Percentiles rank a stretch among this genome's conserved stretches.
These are phyloP conservation scores for Maudiozyma turicensis DNA, from an alignment of 805 yeast genomes.

Conservation along the genomic window DNA sequence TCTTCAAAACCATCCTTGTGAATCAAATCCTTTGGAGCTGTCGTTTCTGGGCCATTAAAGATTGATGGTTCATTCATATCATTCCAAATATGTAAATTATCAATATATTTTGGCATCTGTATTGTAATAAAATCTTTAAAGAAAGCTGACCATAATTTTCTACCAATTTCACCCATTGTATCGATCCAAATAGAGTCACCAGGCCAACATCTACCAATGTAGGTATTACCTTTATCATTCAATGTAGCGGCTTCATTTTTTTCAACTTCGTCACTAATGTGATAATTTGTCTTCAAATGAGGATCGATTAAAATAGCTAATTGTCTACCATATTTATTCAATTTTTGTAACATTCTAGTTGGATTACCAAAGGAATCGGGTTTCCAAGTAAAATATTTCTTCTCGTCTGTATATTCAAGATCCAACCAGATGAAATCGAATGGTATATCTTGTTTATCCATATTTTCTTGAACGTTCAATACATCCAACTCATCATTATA, in stretches of 20 bases:
- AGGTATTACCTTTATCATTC: slow-evolving; percentile 39
- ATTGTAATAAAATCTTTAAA: slow-evolving; percentile 35
- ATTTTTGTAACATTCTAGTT: slow-evolving; percentile 48
- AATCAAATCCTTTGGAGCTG: slow-evolving; percentile 71
- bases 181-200: slow-evolving; percentile 95
- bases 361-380: slow-evolving; percentile 66
- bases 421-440: slow-evolving; percentile 93
- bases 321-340: slow-evolving; percentile 68
- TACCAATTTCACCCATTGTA: slow-evolving; percentile 56
- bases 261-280: slow-evolving; percentile 45
- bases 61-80: slow-evolving; percentile 98
- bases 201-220: slow-evolving; percentile 94
- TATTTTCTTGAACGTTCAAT: slow-evolving; percentile 51
- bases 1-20: slow-evolving; percentile 83
- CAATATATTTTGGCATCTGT: slow-evolving; percentile 30
- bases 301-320: slow-evolving; percentile 86
- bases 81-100: slow-evolving; percentile 83
- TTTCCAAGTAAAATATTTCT: slow-evolving; percentile 91
- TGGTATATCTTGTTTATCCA: slow-evolving; percentile 71
- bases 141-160: slow-evolving; percentile 48
- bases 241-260: slow-evolving; percentile 38
- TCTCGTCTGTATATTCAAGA: slow-evolving; percentile 79
- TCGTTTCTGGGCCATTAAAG: slow-evolving; percentile 89
- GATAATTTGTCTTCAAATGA: slow-evolving; percentile 67
- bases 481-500: slow-evolving; percentile 85